phyloP scores from a whole-genome alignment of 352 stramenopile genomes.

The Globisporangium yorkense region DNA sequence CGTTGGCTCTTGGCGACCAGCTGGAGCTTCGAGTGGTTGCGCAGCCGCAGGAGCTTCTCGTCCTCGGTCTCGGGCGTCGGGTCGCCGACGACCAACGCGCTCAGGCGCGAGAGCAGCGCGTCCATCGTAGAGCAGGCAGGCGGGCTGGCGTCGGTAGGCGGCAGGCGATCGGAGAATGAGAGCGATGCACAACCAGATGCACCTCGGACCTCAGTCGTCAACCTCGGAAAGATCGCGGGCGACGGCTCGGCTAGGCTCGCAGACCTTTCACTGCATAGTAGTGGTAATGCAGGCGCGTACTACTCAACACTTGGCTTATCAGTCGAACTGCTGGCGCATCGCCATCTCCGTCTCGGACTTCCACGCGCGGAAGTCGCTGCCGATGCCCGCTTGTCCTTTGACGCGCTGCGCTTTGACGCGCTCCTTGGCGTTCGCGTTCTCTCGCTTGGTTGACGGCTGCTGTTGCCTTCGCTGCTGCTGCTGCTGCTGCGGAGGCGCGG shows the following conservation, averaged over 20 bases:
- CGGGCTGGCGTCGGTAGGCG: neutral
- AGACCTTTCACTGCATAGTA: no score
- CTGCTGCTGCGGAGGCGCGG: no score
- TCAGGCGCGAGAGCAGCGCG: slow-evolving; percentile 44
- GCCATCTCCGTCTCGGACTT: slow-evolving; percentile 80
- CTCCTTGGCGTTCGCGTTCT: slow-evolving; percentile 56
- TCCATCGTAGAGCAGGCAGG: slow-evolving; percentile 27
- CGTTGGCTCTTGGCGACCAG: slow-evolving; percentile 74
- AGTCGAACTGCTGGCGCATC: slow-evolving; percentile 75
- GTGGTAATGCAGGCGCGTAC: no score
- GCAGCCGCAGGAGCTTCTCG: slow-evolving; percentile 35
- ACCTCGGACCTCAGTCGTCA: no score
- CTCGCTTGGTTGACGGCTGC: slow-evolving; percentile 14
- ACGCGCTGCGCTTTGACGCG: slow-evolving; percentile 65
- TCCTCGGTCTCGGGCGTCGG: slow-evolving; percentile 51
- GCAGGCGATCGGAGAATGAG: slow-evolving; percentile 3
- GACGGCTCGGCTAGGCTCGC: no score
- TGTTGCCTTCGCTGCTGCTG: no score
- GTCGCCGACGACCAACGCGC: slow-evolving; percentile 37
- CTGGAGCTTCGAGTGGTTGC: slow-evolving; percentile 47
- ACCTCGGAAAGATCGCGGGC: no score
- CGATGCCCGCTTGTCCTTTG: slow-evolving; percentile 72
- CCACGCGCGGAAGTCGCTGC: slow-evolving; percentile 67
- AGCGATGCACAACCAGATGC: no score
- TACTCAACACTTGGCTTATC: neutral